Conservation (phyloP, 805 yeast genomes). For the Starmerella davenportii region DNA sequence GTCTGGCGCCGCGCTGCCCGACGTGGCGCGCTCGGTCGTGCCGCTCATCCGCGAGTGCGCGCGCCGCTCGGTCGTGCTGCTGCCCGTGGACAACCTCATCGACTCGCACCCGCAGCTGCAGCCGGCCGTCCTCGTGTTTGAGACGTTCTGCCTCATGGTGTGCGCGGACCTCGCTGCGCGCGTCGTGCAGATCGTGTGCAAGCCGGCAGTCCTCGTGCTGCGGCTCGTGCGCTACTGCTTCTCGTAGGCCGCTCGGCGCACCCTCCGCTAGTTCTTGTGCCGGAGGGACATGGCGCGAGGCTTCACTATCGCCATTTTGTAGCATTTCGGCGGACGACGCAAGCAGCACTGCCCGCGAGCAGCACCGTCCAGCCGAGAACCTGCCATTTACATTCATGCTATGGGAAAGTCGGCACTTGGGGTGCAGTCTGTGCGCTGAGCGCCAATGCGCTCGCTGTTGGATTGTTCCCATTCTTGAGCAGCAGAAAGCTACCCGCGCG, state of each 20-base stretch:
- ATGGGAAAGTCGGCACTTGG: no score
- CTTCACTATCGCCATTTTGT: no score
- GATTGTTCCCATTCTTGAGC: no score
- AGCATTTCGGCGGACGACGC: no score
- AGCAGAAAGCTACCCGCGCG: no score
- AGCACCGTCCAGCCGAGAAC: no score
- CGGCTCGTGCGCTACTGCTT: neutral
- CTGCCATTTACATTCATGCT: no score
- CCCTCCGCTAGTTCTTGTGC: neutral
- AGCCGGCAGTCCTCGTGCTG: slow-evolving; percentile 6
- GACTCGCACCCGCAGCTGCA: neutral
- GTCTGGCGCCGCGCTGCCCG: neutral
- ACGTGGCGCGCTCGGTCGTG: neutral
- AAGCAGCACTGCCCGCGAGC: no score
- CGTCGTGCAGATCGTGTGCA: slow-evolving; percentile 2
- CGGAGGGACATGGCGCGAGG: no score
- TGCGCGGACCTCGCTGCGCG: slow-evolving; percentile 1
- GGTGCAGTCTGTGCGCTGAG: no score
- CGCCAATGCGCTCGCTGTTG: no score
- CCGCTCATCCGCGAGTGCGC: slow-evolving; percentile 1
- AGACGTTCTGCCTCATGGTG: slow-evolving; percentile 11
- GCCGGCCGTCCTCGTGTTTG: slow-evolving; percentile 3
- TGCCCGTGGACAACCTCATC: slow-evolving; percentile 4
- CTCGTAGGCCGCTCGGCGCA: neutral
- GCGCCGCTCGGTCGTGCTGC: slow-evolving; percentile 4